Conservation (phyloP, 2,329 filamentous ascomycete genomes). For the Fonsecaea pedrosoi region DNA sequence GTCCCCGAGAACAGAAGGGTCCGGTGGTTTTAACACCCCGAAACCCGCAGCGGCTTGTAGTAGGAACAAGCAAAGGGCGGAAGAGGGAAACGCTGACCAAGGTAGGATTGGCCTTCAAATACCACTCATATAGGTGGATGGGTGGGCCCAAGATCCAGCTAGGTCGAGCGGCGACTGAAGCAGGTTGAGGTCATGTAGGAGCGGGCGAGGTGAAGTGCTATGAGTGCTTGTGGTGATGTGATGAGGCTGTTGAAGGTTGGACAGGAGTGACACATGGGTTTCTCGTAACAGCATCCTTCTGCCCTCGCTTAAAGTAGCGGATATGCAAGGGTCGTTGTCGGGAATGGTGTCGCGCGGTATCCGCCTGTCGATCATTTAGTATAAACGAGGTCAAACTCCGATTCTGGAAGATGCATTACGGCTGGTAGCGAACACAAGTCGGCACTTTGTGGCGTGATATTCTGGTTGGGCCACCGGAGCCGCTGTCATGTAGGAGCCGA, state of each 20-base stretch:
- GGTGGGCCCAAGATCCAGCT: background rate
- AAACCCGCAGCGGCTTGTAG: background rate
- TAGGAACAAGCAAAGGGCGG: background rate
- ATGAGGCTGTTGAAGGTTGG: conserved; percentile 20
- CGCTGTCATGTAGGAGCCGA: background rate
- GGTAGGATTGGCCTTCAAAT: background rate
- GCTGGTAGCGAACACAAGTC: background rate
- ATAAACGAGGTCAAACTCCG: background rate
- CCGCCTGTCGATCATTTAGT: conserved; percentile 19
- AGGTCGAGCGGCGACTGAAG: background rate
- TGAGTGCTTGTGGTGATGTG: conserved; percentile 7
- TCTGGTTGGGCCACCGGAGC: background rate
- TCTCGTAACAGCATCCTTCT: conserved; percentile 10
- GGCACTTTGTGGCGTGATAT: conserved; percentile 10
- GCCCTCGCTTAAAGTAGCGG: conserved; percentile 12
- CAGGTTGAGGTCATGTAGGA: conserved; percentile 22
- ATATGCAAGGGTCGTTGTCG: conserved; percentile 17
- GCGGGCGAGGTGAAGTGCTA: conserved; percentile 1
- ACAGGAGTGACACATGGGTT: conserved; percentile 9
- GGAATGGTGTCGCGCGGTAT: conserved; percentile 3
- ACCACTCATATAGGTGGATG: background rate
- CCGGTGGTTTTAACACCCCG: background rate
- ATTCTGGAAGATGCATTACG: background rate
- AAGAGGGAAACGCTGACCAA: conserved; percentile 16
- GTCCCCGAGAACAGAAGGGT: background rate